Base-by-base conservation (phyloP, 129 eudicot species). In the Dittrichia graveolens region DNA sequence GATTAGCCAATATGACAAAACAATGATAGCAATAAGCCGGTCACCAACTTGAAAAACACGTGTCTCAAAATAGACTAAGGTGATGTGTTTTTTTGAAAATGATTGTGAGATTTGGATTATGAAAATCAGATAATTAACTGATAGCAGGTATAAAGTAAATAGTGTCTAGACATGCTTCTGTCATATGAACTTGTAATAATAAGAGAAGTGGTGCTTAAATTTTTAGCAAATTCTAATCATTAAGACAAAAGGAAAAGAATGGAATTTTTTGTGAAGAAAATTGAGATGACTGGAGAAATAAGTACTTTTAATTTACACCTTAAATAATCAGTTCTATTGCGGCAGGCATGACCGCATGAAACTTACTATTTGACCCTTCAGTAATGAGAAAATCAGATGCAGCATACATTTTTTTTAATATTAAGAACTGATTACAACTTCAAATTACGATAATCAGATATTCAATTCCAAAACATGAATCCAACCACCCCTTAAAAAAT, bases 31-130 rank as follows among this genome's bases (percentile, higher is more conserved):
- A 2, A 38, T 7, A 38, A 2, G 2, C 31, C 31, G 2, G 31
- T 24, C 31, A 69, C 40, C 50, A 68, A 69, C 58, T 52, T 69
- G 64, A 5, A 16, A 53, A 15, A 68, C 8, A 38, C 13, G 4
- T 68, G 38, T 39, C 18, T 37, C 16, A 37, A 15, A 50, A n/a
- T 49, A 50, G 37, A 68, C 39, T 50, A 40, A 24, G 31, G 31
- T 24, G 31, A 24, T 24, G 31, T 24, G 31, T 24, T 24, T 24
- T 24, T 24, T 24, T 24, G n/a, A n/a, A 24, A 24, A 24, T 24
- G 31, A 24, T 24, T 24, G 31, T 24, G 31, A 24, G 31, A 24
- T 59, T 10, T 34, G 61, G 39, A 55, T 18, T 12, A 55, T 55
- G 11, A 8, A 18, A 19, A 19, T n/a, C 39, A 24, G n/a, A 19